A percentile compares a stretch with the other conserved stretches of the same genome.
Conservation (phyloP, 1,139 yeast genomes). For the Entelexis paramagnoliae region DNA sequence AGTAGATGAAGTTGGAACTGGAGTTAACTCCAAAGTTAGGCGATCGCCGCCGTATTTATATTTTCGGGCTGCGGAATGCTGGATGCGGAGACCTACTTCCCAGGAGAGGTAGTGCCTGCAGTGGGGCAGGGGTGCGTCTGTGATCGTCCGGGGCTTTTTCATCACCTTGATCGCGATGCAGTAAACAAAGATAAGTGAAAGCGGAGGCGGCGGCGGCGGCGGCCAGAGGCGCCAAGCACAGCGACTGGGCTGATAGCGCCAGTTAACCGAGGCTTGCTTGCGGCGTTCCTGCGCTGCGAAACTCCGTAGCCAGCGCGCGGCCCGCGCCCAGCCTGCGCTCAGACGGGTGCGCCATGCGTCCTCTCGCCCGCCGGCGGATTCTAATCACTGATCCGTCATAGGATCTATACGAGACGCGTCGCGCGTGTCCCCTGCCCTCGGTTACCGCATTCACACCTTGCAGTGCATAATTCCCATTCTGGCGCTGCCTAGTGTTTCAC, state of each 20-base stretch:
- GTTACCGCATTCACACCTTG: background rate
- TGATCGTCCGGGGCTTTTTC: background rate
- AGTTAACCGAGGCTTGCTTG: too few species aligned
- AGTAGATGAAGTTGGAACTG: constrained; percentile 2
- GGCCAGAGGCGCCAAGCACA: too few species aligned
- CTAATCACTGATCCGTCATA: background rate
- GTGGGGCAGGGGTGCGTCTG: background rate
- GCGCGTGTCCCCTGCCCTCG: background rate
- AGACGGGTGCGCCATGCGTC: background rate
- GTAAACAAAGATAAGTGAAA: too few species aligned
- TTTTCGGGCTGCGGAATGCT: background rate
- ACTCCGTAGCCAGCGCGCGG: too few species aligned
- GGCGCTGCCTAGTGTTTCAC: background rate
- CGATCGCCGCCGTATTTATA: background rate
- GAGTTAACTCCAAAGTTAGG: background rate
- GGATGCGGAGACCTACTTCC: background rate
- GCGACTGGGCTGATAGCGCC: too few species aligned
- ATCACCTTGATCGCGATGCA: too few species aligned
- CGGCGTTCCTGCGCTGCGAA: too few species aligned
- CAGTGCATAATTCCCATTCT: background rate
- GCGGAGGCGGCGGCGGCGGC: too few species aligned
- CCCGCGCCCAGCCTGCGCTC: too few species aligned
- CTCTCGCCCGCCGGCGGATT: background rate
- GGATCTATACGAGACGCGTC: background rate
- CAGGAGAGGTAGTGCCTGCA: constrained; percentile 1